Base-by-base conservation (phyloP, 192 early-diverging fungal species). In the Coemansia sp. region DNA sequence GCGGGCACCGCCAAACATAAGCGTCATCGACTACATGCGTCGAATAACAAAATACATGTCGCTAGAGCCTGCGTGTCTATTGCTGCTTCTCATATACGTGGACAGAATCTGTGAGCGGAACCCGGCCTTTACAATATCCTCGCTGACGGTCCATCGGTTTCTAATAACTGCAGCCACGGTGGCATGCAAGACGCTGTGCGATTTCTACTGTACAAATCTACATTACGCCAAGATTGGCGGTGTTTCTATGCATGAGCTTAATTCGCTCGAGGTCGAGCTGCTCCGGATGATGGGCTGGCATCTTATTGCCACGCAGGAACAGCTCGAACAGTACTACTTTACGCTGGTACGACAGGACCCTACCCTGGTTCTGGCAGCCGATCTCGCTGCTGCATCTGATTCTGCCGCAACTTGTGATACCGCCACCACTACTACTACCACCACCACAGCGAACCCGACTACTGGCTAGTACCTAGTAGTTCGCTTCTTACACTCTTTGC, bases 151-250 rank as follows among this genome's bases (percentile, higher is more conserved):
- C 6, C 96, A 98, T 68, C 90, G 95, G 56, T 98, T 98, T 76
- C 85, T 98, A 9, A 97, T 97, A 12, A 84, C 95, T 3, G 92
- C 94, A 7, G 81, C 95, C 12, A 96, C 93, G 0, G 86, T 92
- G 38, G 91, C 93, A 0, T 88, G 91, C 52, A 98, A 98, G 74
- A 90, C 91, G 0, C 67, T 98, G 61, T 96, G 92, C 63, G 96
- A 98, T 72, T 92, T 90, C 26, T 98, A 98, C 68, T 93, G 94
- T 69, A 98, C 96, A 16, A 99, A 99, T 74, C 85, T 90, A 15
- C 92, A 94, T 71, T 99, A 95, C 78, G 96, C 95, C 1, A 93
- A 92, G 72, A 94, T 99, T 15, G 98, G 98, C 18, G 98, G 98
- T 23, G 87, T 99, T 39, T 89, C 91, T 6, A 89, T 92, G 53